A percentile compares a stretch with the other conserved stretches of the same genome.
Conservation (phyloP, 2,329 filamentous ascomycete genomes). For the Macroventuria anomochaeta region DNA sequence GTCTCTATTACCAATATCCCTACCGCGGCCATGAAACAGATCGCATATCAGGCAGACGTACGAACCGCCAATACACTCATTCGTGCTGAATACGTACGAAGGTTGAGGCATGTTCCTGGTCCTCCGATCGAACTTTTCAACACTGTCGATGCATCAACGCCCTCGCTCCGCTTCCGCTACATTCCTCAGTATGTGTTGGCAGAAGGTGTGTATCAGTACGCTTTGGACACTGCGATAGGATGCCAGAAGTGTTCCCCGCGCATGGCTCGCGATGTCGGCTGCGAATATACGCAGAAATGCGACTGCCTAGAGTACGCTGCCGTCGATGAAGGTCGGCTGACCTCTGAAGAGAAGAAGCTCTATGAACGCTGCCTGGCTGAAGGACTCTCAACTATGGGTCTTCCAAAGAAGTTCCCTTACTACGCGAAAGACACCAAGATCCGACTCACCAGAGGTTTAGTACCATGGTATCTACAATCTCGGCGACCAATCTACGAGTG, state of each 20-base stretch:
- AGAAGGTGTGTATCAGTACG: constrained; percentile 65
- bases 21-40: constrained; percentile 45
- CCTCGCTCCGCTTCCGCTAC: constrained; percentile 71
- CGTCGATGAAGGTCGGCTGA: constrained; percentile 51
- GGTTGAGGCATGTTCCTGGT: constrained; percentile 40
- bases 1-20: constrained; percentile 41
- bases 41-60: constrained; percentile 36
- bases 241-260: constrained; percentile 68
- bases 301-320: constrained; percentile 70
- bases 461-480: constrained; percentile 52
- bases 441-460: constrained; percentile 39
- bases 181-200: constrained; percentile 66
- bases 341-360: constrained; percentile 29
- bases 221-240: constrained; percentile 69
- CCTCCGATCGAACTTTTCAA: constrained; percentile 68
- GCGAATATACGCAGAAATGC: constrained; percentile 69
- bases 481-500: constrained; percentile 76
- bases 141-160: constrained; percentile 60
- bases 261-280: constrained; percentile 60
- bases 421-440: constrained; percentile 44
- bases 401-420: constrained; percentile 69
- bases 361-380: constrained; percentile 28
- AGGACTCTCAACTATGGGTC: constrained; percentile 39
- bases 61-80: constrained; percentile 46
- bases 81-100: constrained; percentile 46